Percentiles rank a stretch among this genome's conserved stretches.
Conservation (phyloP, 2,329 filamentous ascomycete species). For the Drechslera avenae region DNA sequence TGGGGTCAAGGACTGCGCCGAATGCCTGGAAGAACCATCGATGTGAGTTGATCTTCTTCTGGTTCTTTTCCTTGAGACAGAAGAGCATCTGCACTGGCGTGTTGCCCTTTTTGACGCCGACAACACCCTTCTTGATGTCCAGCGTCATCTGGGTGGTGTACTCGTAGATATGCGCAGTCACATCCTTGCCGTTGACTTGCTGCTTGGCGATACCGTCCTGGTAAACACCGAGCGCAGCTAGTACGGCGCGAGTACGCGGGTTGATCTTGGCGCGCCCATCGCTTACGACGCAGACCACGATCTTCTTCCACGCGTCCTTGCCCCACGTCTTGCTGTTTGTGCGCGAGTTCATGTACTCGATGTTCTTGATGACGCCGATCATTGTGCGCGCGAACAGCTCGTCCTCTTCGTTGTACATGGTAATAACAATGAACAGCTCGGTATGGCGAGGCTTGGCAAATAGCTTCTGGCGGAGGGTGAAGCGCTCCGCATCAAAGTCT, state of each 20-base stretch:
- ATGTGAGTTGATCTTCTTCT: constrained; percentile 99
- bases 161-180: constrained; percentile 95
- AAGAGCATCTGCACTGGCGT: constrained; percentile 97
- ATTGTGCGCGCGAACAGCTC: constrained; percentile 93
- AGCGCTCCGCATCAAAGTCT: constrained; percentile 86
- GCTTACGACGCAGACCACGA: constrained; percentile 96
- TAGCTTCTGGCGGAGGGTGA: constrained; percentile 86
- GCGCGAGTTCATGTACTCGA: constrained; percentile 95
- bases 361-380: constrained; percentile 97
- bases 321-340: constrained; percentile 97
- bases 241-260: constrained; percentile 81
- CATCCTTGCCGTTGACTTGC: constrained; percentile 93
- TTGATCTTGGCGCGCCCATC: constrained; percentile 98
- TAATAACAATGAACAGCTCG: constrained; percentile 93
- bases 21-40: constrained; percentile 99
- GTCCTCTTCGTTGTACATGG: constrained; percentile 99
- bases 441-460: constrained; percentile 93
- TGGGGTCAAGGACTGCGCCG: constrained; percentile 87
- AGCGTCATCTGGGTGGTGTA: constrained; percentile 88
- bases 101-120: constrained; percentile 78
- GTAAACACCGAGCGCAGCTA: constrained; percentile 94
- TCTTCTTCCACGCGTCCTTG: constrained; percentile 99
- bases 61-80: constrained; percentile 98
- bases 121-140: constrained; percentile 87
- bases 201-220: constrained; percentile 99